Evolutionary conservation across 257 asterid species (phyloP).

Genomic region (Rhazya stricta): DNA sequence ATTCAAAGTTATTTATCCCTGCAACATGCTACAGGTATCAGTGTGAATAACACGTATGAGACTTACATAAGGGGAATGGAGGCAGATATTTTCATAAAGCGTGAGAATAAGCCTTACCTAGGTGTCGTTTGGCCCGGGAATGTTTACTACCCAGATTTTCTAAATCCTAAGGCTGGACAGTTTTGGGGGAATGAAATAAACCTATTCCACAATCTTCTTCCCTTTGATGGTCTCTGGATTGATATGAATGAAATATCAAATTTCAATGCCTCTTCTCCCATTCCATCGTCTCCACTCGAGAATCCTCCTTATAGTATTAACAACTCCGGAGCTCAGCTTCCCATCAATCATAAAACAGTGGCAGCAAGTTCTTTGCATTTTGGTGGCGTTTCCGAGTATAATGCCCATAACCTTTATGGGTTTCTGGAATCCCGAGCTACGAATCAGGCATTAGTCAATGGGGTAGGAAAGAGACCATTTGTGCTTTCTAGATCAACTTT

Average conservation of each 20-base stretch:
- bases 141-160: conserved; percentile 75
- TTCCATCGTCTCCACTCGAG: conserved; percentile 54
- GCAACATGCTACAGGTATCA: conserved; percentile 46
- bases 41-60: conserved; percentile 55
- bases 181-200: conserved; percentile 74
- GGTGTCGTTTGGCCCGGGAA: conserved; percentile 90
- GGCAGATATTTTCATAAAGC: conserved; percentile 66
- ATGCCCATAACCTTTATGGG: conserved; percentile 78
- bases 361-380: conserved; percentile 66
- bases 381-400: conserved; percentile 55
- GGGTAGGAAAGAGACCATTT: conserved; percentile 68
- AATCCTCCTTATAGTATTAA: conserved; percentile 85
- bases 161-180: conserved; percentile 41
- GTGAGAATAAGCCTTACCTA: conserved; percentile 55
- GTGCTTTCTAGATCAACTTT: conserved; percentile 82
- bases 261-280: conserved; percentile 56
- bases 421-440: conserved; percentile 75
- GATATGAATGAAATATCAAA: conserved; percentile 93
- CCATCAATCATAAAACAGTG: conserved; percentile 49
- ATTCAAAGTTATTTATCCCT: background rate
- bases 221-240: conserved; percentile 82
- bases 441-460: conserved; percentile 41
- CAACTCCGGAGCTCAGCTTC: conserved; percentile 42
- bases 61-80: conserved; percentile 65
- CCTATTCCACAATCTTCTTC: conserved; percentile 43